Percentiles rank a stretch among this genome's conserved stretches.
Evolutionary conservation across 139 green algal species (phyloP).

Genomic region (Picochlorum sp.): DNA sequence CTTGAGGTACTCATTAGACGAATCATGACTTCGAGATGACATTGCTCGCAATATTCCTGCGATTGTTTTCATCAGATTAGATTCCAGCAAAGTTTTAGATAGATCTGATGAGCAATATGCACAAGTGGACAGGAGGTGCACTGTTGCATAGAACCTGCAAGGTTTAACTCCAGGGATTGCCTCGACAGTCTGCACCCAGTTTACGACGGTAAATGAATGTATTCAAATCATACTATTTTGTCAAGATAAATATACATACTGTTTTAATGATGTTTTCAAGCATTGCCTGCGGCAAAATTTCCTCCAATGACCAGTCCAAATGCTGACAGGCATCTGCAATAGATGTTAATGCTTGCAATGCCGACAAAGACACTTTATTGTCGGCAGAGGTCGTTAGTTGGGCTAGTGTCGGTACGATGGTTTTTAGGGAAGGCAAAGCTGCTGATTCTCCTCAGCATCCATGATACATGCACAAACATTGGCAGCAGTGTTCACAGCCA

Average conservation of each 20-base stretch:
- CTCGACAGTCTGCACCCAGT: too few species aligned
- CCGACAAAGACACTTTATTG: constrained; percentile 80
- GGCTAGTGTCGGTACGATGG: constrained; percentile 77
- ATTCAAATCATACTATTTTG: too few species aligned
- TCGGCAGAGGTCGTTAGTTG: constrained; percentile 80
- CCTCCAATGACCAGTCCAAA: constrained; percentile 39
- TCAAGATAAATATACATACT: constrained; percentile 24
- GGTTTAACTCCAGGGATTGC: too few species aligned
- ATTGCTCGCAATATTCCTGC: too few species aligned
- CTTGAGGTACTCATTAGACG: too few species aligned
- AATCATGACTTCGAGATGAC: too few species aligned
- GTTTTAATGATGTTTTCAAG: constrained; percentile 66
- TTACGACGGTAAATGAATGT: too few species aligned
- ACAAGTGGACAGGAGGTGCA: too few species aligned
- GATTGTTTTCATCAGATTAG: too few species aligned
- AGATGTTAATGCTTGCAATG: constrained; percentile 70
- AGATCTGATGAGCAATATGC: not conserved
- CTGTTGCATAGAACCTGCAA: too few species aligned
- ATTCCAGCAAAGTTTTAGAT: not conserved
- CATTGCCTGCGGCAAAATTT: constrained; percentile 59
- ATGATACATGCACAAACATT: constrained; percentile 74
- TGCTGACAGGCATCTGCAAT: constrained; percentile 60
- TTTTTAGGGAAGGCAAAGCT: constrained; percentile 39
- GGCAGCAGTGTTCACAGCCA: constrained; percentile 78
- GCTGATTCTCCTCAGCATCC: not conserved